Evolutionary conservation across 1,284 basidiomycete species (phyloP).

Genomic region (Porogramme epimiltina): DNA sequence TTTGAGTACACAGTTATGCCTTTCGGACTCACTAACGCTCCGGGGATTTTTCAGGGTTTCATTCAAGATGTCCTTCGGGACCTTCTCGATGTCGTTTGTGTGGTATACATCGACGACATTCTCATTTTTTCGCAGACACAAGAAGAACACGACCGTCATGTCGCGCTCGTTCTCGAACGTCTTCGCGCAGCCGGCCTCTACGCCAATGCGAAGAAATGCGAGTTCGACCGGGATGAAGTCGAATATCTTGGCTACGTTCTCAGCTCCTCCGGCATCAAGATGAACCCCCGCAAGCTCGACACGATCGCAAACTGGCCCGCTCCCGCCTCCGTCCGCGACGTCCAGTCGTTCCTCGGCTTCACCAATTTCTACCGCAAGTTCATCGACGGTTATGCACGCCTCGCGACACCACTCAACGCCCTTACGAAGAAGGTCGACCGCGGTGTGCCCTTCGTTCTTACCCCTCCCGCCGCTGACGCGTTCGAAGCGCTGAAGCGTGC

Average conservation of each 20-base stretch:
- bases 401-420: slow-evolving; percentile 24
- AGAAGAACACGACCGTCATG: slow-evolving; percentile 30
- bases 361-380: slow-evolving; percentile 44
- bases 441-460: slow-evolving; percentile 10
- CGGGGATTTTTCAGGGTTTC: slow-evolving; percentile 17
- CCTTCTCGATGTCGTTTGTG: slow-evolving; percentile 18
- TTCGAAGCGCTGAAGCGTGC: slow-evolving; percentile 31
- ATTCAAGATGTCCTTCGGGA: slow-evolving; percentile 15
- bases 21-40: slow-evolving; percentile 19
- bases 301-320: slow-evolving; percentile 39
- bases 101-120: slow-evolving; percentile 32
- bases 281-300: slow-evolving; percentile 44
- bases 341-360: slow-evolving; percentile 40
- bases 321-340: slow-evolving; percentile 32
- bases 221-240: slow-evolving; percentile 34
- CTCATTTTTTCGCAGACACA: slow-evolving; percentile 26
- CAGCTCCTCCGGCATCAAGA: slow-evolving; percentile 30
- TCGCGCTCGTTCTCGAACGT: slow-evolving; percentile 17
- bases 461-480: slow-evolving; percentile 4
- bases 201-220: slow-evolving; percentile 41
- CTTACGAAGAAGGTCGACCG: slow-evolving; percentile 25
- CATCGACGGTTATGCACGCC: slow-evolving; percentile 37
- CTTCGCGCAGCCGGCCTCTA: slow-evolving; percentile 12
- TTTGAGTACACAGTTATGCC: slow-evolving; percentile 19
- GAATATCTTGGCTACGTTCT: slow-evolving; percentile 48